A percentile compares a stretch with the other conserved stretches of the same genome.
phyloP scores from a whole-genome alignment of 805 yeast genomes.

The Nakazawaea wickerhamii region DNA sequence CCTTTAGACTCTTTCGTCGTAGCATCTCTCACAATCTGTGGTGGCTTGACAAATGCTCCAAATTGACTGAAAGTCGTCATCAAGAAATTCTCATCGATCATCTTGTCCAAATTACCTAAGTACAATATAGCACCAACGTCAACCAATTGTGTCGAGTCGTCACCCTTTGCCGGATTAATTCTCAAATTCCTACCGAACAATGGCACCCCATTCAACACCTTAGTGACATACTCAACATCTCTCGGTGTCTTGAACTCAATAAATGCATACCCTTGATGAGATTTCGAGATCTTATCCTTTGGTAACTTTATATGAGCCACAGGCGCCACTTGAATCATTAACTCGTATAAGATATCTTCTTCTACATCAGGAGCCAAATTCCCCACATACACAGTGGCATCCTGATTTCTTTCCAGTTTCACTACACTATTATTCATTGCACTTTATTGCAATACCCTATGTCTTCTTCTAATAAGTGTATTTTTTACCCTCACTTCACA shows the following conservation, averaged over 20 bases:
- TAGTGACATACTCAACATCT: constrained; percentile 68
- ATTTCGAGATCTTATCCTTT: constrained; percentile 62
- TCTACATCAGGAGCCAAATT: constrained; percentile 73
- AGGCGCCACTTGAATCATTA: constrained; percentile 83
- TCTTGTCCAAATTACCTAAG: constrained; percentile 57
- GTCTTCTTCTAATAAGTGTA: background rate
- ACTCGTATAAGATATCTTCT: constrained; percentile 70
- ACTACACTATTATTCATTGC: background rate
- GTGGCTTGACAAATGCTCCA: constrained; percentile 53
- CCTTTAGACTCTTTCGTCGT: constrained; percentile 47
- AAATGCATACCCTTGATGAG: constrained; percentile 87
- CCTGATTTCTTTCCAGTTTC: constrained; percentile 42
- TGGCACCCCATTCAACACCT: constrained; percentile 52
- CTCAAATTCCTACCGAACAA: constrained; percentile 58
- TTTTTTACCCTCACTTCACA: constrained; percentile 7
- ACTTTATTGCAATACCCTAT: background rate
- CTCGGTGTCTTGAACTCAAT: constrained; percentile 55
- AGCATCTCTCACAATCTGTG: constrained; percentile 45
- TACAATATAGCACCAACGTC: constrained; percentile 48
- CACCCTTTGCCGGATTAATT: constrained; percentile 44
- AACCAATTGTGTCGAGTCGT: constrained; percentile 15
- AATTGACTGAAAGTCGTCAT: constrained; percentile 57
- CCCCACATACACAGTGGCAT: constrained; percentile 72
- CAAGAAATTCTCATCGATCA: constrained; percentile 57
- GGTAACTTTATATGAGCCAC: constrained; percentile 68